Evolutionary conservation across 371 early-diverging fungal species (phyloP).

Genomic region (Mortierella sp.): DNA sequence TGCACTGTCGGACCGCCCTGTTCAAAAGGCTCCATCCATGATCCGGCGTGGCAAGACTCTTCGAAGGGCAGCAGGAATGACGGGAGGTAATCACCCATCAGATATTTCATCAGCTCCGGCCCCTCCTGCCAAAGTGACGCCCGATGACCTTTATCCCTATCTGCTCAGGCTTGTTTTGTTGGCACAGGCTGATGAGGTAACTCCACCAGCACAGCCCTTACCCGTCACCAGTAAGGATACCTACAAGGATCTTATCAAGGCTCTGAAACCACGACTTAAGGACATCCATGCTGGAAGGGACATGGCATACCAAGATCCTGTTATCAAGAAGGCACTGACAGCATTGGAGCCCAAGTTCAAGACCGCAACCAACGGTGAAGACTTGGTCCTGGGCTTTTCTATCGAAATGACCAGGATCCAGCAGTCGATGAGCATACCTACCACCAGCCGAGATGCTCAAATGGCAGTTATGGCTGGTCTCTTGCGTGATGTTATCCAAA

Average conservation of each 20-base stretch:
- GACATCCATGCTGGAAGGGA: conserved; percentile 42
- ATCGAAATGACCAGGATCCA: conserved; percentile 56
- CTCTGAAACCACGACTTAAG: conserved; percentile 33
- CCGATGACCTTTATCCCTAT: conserved; percentile 50
- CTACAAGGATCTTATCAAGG: conserved; percentile 53
- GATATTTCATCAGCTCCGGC: conserved; percentile 18
- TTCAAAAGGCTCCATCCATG: conserved; percentile 51
- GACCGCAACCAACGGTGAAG: conserved; percentile 46
- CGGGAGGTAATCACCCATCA: conserved; percentile 23
- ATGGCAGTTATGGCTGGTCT: conserved; percentile 48
- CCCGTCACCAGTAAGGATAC: conserved; percentile 37
- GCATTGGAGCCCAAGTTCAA: conserved; percentile 56
- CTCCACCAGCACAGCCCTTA: conserved; percentile 24
- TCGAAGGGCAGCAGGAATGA: conserved; percentile 46
- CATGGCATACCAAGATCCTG: conserved; percentile 42
- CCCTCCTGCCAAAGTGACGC: conserved; percentile 20
- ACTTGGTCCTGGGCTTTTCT: conserved; percentile 42
- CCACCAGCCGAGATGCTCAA: conserved; percentile 46
- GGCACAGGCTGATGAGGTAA: conserved; percentile 44
- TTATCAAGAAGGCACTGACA: conserved; percentile 43
- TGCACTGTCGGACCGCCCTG: conserved; percentile 42
- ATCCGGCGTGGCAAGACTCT: conserved; percentile 47
- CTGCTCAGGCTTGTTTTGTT: conserved; percentile 43
- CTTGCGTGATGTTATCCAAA: conserved; percentile 48
- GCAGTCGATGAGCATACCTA: conserved; percentile 37